Evolutionary conservation across 2,329 filamentous ascomycete genomes (phyloP), one percentile per base, ranked within the genome.

Genomic region (Zymoseptoria passerinii): DNA sequence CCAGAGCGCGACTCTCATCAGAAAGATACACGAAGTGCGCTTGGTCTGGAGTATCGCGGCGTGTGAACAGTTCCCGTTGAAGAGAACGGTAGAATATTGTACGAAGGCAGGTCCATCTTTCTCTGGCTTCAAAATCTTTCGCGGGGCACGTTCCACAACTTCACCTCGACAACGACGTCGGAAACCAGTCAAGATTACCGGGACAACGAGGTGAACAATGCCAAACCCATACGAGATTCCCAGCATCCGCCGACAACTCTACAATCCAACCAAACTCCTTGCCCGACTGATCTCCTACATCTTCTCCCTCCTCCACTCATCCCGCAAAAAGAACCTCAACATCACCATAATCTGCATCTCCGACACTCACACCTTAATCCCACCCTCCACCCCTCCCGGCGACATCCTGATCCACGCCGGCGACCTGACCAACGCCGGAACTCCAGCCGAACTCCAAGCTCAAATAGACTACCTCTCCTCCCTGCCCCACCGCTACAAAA

Each of bases 341-440:
- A 83, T 96, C 69, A 85, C 85, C 60, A 81, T 96, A 27, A 89
- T 96, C 63, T 95, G 90, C 74, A 84, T 96, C 63, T 92, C 90
- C 8, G 92, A 96, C 75, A 96, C 92, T 0, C 92, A 96, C 75
- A 84, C 83, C 60, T 78, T 81, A 49, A 79, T 79, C 5, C 57
- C 64, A 7, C 66, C 73, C 18, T 66, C 78, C n/a, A 27, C 95
- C 0, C 90, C 91, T 0, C 74, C 81, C 8, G 92, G 91, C 57
- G 91, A 96, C 72, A 78, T 96, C 20, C 82, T 97, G 53, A 88
- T 97, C 66, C 92, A 96, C 70, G 89, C 90, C 1, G 92, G 92
- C 44, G 92, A 97, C 74, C 78, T 96, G 67, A 87, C 86, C 56
- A 85, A 90, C 65, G 77, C 78, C 20, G 92, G 92, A 48, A 87